phyloP scores from a whole-genome alignment of 2,329 filamentous ascomycete species.

The Epichloe uncinata region DNA sequence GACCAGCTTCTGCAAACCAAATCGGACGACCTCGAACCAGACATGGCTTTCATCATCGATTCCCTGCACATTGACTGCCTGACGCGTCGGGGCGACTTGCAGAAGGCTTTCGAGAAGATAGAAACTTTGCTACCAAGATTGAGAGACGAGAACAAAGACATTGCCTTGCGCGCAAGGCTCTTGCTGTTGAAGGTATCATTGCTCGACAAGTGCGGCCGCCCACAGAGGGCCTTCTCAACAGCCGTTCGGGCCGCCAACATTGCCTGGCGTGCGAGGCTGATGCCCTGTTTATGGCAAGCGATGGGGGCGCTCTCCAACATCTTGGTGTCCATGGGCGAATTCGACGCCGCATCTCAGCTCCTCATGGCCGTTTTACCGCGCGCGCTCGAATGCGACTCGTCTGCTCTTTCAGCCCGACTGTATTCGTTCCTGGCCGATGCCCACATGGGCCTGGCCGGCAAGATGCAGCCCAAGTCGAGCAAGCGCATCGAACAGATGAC shows the following conservation, averaged over 20 bases:
- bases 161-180: conserved; percentile 56
- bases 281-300: conserved; percentile 61
- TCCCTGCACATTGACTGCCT: conserved; percentile 39
- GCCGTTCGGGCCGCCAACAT: conserved; percentile 62
- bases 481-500: conserved; percentile 43
- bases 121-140: conserved; percentile 29
- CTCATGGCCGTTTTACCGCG: conserved; percentile 61
- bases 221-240: conserved; percentile 64
- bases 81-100: conserved; percentile 32
- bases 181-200: conserved; percentile 61
- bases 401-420: conserved; percentile 47
- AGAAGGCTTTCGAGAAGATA: conserved; percentile 34
- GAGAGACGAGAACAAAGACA: conserved; percentile 33
- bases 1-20: conserved; percentile 39
- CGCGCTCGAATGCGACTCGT: conserved; percentile 57
- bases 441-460: conserved; percentile 62
- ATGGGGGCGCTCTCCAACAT: conserved; percentile 54
- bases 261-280: conserved; percentile 54
- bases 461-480: conserved; percentile 26
- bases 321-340: conserved; percentile 57
- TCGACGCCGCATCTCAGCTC: conserved; percentile 49
- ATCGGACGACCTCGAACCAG: conserved; percentile 36
- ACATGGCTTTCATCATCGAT: conserved; percentile 37
- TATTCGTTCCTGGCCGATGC: conserved; percentile 65
- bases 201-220: conserved; percentile 52